Base-by-base conservation (phyloP, 106 monocot species). In the Dendrobium chrysotoxum region DNA sequence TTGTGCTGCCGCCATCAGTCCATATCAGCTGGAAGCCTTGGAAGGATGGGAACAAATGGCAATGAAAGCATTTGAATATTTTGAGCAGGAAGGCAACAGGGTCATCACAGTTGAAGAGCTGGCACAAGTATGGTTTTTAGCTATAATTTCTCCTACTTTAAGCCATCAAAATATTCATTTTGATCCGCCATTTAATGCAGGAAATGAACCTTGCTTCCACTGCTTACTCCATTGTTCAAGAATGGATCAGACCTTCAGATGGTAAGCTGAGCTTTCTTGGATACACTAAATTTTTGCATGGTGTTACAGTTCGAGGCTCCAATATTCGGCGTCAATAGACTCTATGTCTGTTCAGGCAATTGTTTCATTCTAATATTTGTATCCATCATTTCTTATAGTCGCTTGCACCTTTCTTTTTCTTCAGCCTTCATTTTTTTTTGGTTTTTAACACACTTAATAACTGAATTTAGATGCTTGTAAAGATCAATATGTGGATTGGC, bases 281-380 rank as follows among this genome's bases (percentile, higher is more conserved):
- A 28, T 99, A 88, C 85, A 95, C 94, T 71, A 99, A 95, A 88
- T 99, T 91, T 79, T 99, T 99, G 82, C 95, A 95, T 45, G 98
- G 98, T 25, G 95, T 95, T 68, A 95, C 92, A 15, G 81, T 92
- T 47, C 85, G 98, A 1, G 86, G 83, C 80, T 83, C 91, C 23
- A 88, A 88, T 76, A 78, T 83, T 53, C 91, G 95, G 80, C 87
- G 85, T 35, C 83, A 73, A 39, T 90, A 88, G 47, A 42, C 0
- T 21, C 2, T n/a, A 40, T 18, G 15, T 5, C 73, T 18, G 20
- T n/a, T 20, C 13, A 10, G 28, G 41, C 41, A 41, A 26, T 76
- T 76, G 3, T 76, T 76, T 76, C 76, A 28, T 47, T 76, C 21
- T 50, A 76, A 76, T 47, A 35, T 39, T 75, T 30, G 7, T 42